A percentile compares a stretch with the other conserved stretches of the same genome.
Conservation (phyloP, 2,329 filamentous ascomycete genomes). For the Furcasterigmium sp. region DNA sequence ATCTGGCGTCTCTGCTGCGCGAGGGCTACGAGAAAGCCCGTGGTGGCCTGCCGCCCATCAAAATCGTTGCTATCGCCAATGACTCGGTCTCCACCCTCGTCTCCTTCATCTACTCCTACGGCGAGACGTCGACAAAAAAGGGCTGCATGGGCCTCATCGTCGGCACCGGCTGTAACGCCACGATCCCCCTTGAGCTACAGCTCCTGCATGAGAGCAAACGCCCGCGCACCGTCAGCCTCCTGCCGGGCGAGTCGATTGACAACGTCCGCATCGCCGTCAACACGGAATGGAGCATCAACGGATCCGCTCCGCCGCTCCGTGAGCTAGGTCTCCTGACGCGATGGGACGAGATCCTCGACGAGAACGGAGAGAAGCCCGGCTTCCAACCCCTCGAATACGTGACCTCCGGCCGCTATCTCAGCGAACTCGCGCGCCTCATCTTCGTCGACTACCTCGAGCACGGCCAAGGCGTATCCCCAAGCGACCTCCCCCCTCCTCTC, state of each 20-base stretch:
- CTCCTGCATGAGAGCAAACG: constrained; percentile 60
- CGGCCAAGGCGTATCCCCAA: constrained; percentile 29
- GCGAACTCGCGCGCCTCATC: constrained; percentile 68
- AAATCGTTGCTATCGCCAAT: constrained; percentile 73
- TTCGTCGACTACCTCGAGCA: constrained; percentile 59
- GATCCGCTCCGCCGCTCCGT: constrained; percentile 62
- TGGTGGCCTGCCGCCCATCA: constrained; percentile 54
- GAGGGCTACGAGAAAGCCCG: constrained; percentile 53
- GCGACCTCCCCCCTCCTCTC: constrained; percentile 50
- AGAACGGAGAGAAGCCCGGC: constrained; percentile 62
- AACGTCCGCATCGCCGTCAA: constrained; percentile 71
- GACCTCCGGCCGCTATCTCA: constrained; percentile 73
- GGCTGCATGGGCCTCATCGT: constrained; percentile 78
- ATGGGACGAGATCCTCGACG: constrained; percentile 67
- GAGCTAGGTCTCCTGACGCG: constrained; percentile 58
- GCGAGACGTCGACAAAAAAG: constrained; percentile 53
- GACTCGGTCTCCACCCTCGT: constrained; percentile 76
- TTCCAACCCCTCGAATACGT: constrained; percentile 84
- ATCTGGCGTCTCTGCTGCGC: constrained; percentile 54
- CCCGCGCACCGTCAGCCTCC: constrained; percentile 40
- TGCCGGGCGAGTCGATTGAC: constrained; percentile 37
- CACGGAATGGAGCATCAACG: constrained; percentile 80
- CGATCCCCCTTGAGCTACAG: constrained; percentile 62
- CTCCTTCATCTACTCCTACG: constrained; percentile 69
- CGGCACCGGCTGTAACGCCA: constrained; percentile 77